Conservation (phyloP, 331 rosid genomes). For the Pyracantha coccinea region DNA sequence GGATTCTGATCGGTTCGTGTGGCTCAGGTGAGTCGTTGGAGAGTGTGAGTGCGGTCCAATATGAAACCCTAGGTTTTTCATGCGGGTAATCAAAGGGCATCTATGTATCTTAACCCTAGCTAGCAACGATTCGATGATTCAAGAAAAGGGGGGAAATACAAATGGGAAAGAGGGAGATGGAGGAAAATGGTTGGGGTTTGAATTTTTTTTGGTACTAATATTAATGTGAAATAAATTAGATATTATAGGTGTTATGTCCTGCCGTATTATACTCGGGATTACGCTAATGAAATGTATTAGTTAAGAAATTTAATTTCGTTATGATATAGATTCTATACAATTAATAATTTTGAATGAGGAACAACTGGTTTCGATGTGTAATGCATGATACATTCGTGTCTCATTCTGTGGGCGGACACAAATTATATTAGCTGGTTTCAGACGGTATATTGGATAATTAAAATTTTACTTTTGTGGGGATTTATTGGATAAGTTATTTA, state of each 20-base stretch:
- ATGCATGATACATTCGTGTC: not conserved
- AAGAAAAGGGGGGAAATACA: not conserved
- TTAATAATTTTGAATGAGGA: not conserved
- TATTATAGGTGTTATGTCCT: not conserved
- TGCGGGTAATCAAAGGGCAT: slow-evolving; percentile 20
- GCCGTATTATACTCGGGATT: not conserved
- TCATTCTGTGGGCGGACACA: not conserved
- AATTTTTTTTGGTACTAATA: not conserved
- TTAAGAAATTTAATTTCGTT: not conserved
- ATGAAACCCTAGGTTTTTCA: slow-evolving; percentile 59
- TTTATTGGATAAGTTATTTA: not conserved
- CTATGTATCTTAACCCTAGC: slow-evolving; percentile 47
- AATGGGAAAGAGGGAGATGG: not conserved
- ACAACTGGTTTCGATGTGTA: not conserved
- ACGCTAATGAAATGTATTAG: not conserved
- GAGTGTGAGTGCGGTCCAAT: slow-evolving; percentile 16
- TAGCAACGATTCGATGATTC: slow-evolving; percentile 3
- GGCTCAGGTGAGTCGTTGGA: not conserved
- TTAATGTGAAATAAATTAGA: not conserved
- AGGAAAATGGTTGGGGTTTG: not conserved
- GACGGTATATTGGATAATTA: not conserved
- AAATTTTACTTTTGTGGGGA: not conserved
- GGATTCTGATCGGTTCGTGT: slow-evolving; percentile 42
- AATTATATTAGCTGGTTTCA: not conserved
- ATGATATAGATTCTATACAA: not conserved